Base-by-base conservation (phyloP, 805 yeast genomes). In the Suhomyces sp. region DNA sequence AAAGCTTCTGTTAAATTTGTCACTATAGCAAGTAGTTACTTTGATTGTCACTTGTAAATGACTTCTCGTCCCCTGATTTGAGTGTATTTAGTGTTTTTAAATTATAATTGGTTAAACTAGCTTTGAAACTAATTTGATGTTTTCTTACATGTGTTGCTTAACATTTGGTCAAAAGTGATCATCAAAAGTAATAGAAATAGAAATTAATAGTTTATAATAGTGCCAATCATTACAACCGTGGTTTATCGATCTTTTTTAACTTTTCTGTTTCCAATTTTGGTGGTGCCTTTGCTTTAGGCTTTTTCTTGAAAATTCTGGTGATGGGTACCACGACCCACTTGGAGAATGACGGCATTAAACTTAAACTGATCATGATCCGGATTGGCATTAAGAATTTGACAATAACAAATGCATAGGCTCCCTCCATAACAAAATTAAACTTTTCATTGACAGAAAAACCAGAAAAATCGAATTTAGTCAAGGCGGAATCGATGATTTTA, bases 401-500 rank as follows among this genome's bases (percentile, higher is more conserved):
- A 4, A 81, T 59, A 4, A 81, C 82, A 48, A 79, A 86, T 0
- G 95, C 79, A 17, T 83, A 70, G 0, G 90, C 88, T 7, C 95
- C 95, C 44, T 83, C 85, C 45, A 79, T 54, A 5, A 85, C 60
- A 18, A 81, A 53, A 32, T 66, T 64, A 30, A 81, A 66, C 43
- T 79, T 77, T 22, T 77, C 79, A 26, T 66, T 69, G 11, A 79
- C 48, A 26, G 70, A 58, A 46, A 59, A 55, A 28, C 57, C 40
- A 25, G 45, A 42, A 29, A 58, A 60, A 36, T 58, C 61, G 40
- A 55, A 62, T 21, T 54, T 50, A 35, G 69, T 65, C 45, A 77
- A 67, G 17, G 79, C 56, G 32, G 64, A 67, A 40, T 79, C 83
- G 22, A 82, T 77, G 29, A 76, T 72, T 24, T 67, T 70, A 6